Evolutionary conservation across 306 rosid genomes (phyloP).

Genomic region (Fagus sylvatica): DNA sequence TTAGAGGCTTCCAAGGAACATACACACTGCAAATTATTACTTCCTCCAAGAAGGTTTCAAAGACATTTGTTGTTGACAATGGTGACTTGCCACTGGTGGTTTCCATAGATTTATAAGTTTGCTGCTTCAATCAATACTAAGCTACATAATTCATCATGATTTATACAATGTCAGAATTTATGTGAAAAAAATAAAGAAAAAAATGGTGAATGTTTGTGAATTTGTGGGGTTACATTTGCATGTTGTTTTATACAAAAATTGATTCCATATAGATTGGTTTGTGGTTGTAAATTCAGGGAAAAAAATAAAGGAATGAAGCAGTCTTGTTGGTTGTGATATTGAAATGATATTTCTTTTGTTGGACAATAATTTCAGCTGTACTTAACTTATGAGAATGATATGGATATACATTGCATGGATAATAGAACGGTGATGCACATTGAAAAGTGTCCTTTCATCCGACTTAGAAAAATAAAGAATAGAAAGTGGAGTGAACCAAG

Average conservation of each 20-base stretch:
- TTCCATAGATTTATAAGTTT: conserved; percentile 44
- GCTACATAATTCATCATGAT: conserved; percentile 14
- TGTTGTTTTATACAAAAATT: neutral
- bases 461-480: neutral
- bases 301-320: neutral
- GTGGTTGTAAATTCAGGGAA: neutral
- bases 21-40: conserved; percentile 59
- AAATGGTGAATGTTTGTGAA: neutral
- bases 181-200: neutral
- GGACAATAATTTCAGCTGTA: too few relatives aligned
- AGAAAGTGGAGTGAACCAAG: neutral
- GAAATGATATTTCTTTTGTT: neutral
- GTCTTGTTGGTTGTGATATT: neutral
- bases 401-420: neutral
- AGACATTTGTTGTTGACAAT: conserved; percentile 79
- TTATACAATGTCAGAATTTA: neutral
- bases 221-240: neutral
- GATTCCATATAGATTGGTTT: neutral
- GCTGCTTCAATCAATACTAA: neutral
- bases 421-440: neutral
- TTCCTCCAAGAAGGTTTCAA: conserved; percentile 37
- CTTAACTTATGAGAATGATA: too few relatives aligned
- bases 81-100: conserved; percentile 63
- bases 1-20: conserved; percentile 80
- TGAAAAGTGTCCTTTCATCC: neutral